A percentile compares a stretch with the other conserved stretches of the same genome.
Conservation (phyloP, 371 early-diverging fungal genomes). For the Actinomortierella ambigua region DNA sequence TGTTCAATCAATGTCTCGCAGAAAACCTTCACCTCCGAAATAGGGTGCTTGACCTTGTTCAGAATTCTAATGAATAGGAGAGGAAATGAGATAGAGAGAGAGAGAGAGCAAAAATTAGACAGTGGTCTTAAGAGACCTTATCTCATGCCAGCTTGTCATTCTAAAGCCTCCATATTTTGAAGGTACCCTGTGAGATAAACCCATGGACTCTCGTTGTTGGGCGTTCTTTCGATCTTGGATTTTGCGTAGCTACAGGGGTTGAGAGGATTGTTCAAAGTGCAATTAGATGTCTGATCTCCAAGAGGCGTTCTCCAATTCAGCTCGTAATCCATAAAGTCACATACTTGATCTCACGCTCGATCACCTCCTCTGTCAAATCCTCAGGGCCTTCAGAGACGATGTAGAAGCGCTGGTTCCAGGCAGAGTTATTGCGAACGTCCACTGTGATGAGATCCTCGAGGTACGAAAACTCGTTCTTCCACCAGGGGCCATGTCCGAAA, state of each 20-base stretch:
- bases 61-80: slow-evolving; percentile 44
- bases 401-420: slow-evolving; percentile 96
- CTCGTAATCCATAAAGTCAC: slow-evolving; percentile 17
- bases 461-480: slow-evolving; percentile 79
- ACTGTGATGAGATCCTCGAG: slow-evolving; percentile 69
- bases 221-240: slow-evolving; percentile 74
- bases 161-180: too few species aligned
- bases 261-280: background rate
- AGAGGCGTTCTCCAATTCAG: too few species aligned
- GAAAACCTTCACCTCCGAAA: slow-evolving; percentile 51
- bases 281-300: background rate
- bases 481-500: slow-evolving; percentile 66
- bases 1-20: slow-evolving; percentile 49
- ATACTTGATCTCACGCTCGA: slow-evolving; percentile 70
- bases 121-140: background rate
- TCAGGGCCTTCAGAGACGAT: slow-evolving; percentile 59
- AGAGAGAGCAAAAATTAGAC: background rate
- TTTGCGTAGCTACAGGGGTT: slow-evolving; percentile 59
- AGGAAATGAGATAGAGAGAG: too few species aligned
- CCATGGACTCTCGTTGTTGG: slow-evolving; percentile 93
- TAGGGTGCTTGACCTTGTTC: slow-evolving; percentile 48
- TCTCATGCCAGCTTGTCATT: background rate
- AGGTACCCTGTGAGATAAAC: slow-evolving; percentile 75
- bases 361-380: slow-evolving; percentile 42
- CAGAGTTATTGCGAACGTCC: slow-evolving; percentile 96